Conservation (phyloP, 75 land plant genomes). For the Picea sitchensis region DNA sequence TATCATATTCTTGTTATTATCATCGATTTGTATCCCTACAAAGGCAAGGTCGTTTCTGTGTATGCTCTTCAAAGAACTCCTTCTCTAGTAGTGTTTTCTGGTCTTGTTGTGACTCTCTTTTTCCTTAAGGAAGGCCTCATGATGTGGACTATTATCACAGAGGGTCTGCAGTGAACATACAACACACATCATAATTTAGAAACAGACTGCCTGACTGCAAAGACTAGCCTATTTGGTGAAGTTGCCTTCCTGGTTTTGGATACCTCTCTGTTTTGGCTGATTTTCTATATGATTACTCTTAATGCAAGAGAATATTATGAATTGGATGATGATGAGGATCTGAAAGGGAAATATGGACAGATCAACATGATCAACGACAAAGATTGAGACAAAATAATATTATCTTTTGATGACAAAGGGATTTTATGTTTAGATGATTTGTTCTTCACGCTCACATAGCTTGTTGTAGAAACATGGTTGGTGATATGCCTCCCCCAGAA, state of each 20-base stretch:
- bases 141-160: constrained; percentile 48
- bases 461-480: too few relatives aligned
- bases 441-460: too few relatives aligned
- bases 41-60: constrained; percentile 10
- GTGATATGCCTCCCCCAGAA: too few relatives aligned
- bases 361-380: not conserved
- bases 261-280: constrained; percentile 55
- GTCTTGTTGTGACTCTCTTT: constrained; percentile 32
- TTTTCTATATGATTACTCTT: constrained; percentile 51
- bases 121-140: constrained; percentile 28
- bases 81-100: constrained; percentile 27
- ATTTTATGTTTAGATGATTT: too few relatives aligned
- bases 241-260: constrained; percentile 64
- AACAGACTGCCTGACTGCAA: constrained; percentile 51
- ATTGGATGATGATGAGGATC: constrained; percentile 20
- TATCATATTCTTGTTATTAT: too few relatives aligned
- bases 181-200: constrained; percentile 8
- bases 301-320: constrained; percentile 51
- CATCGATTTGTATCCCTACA: too few relatives aligned
- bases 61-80: constrained; percentile 28
- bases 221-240: constrained; percentile 64
- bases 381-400: too few relatives aligned
- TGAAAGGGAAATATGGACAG: constrained; percentile 35
- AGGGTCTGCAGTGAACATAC: constrained; percentile 26
- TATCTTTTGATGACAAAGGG: too few relatives aligned